A percentile compares a stretch with the other conserved stretches of the same genome.
These are phyloP conservation scores for Epithele typhae DNA, from an alignment of 768 basidiomycete species.

Conservation along the genomic window DNA sequence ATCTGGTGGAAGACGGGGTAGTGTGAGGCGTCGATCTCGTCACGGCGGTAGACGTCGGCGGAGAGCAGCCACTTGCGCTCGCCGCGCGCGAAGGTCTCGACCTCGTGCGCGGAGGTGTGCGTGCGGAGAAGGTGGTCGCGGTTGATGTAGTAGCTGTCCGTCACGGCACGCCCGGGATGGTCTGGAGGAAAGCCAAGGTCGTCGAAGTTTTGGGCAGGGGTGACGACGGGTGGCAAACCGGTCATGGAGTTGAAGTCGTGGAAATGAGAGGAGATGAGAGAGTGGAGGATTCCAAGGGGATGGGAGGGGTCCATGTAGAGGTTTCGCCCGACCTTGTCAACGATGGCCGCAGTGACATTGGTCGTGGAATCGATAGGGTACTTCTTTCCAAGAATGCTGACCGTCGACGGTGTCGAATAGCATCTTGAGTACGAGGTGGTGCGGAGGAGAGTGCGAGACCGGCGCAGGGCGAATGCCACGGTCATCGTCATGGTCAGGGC, in stretches of 20 bases:
- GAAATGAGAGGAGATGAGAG: slow-evolving; percentile 83
- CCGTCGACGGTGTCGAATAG: slow-evolving; percentile 7
- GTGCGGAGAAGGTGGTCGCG: slow-evolving; percentile 88
- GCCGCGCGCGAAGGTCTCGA: slow-evolving; percentile 79
- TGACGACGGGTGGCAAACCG: slow-evolving; percentile 84
- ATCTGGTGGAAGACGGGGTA: slow-evolving; percentile 99
- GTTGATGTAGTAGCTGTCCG: slow-evolving; percentile 97
- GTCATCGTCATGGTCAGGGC: slow-evolving; percentile 1
- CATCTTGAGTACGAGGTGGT: slow-evolving; percentile 2
- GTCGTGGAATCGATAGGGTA: slow-evolving; percentile 77
- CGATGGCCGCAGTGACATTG: slow-evolving; percentile 83
- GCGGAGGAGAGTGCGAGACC: slow-evolving; percentile 3
- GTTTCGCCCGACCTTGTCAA: slow-evolving; percentile 70
- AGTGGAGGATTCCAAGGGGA: slow-evolving; percentile 82
- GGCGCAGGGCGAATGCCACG: background rate
- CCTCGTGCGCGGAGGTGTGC: slow-evolving; percentile 98
- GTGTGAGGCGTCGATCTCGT: slow-evolving; percentile 96
- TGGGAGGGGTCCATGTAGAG: slow-evolving; percentile 77
- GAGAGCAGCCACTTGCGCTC: slow-evolving; percentile 85
- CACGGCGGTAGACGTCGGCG: slow-evolving; percentile 95
- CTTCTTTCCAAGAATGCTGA: slow-evolving; percentile 34
- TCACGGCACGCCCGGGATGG: slow-evolving; percentile 87
- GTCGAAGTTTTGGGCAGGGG: slow-evolving; percentile 92
- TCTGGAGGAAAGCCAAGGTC: slow-evolving; percentile 90
- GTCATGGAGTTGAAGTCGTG: slow-evolving; percentile 66